A percentile compares a stretch with the other conserved stretches of the same genome.
Evolutionary conservation across 1,284 basidiomycete species (phyloP).

Genomic region (Austroboletus novae-zelandiae): DNA sequence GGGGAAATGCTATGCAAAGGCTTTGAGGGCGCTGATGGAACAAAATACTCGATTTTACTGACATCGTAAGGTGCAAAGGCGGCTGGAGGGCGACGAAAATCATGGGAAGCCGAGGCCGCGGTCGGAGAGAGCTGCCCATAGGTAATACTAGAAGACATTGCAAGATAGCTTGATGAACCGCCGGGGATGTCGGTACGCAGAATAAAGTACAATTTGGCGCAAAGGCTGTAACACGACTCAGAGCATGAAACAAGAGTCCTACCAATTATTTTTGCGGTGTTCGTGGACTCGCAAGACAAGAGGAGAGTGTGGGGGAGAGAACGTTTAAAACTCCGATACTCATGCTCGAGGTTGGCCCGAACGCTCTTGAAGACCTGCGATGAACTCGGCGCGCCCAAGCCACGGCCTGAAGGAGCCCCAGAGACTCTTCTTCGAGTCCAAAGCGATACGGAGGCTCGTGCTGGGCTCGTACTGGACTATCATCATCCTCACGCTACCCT

Average conservation of each 20-base stretch:
- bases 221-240: slow-evolving; percentile 3
- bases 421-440: slow-evolving; percentile 52
- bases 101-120: slow-evolving; percentile 23
- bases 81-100: slow-evolving; percentile 29
- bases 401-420: slow-evolving; percentile 45
- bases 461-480: slow-evolving; percentile 75
- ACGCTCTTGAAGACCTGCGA: slow-evolving; percentile 14
- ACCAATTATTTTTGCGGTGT: slow-evolving; percentile 5
- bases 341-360: slow-evolving; percentile 11
- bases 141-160: slow-evolving; percentile 26
- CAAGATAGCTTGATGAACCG: slow-evolving; percentile 6
- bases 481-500: slow-evolving; percentile 70
- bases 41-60: slow-evolving; percentile 27
- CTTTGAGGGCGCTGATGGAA: slow-evolving; percentile 21
- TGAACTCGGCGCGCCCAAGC: slow-evolving; percentile 20
- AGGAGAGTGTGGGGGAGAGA: slow-evolving; percentile 23
- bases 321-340: slow-evolving; percentile 32
- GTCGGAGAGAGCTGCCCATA: slow-evolving; percentile 28
- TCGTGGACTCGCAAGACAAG: slow-evolving; percentile 13
- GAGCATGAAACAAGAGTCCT: slow-evolving; percentile 9
- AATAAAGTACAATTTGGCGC: slow-evolving; percentile 4
- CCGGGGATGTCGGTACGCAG: slow-evolving; percentile 7
- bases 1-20: slow-evolving; percentile 38
- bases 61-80: slow-evolving; percentile 31
- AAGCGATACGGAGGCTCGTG: slow-evolving; percentile 50